Evolutionary conservation across 352 stramenopile species (phyloP), one percentile per base, ranked within the genome.

Genomic region (Pythium biforme): DNA sequence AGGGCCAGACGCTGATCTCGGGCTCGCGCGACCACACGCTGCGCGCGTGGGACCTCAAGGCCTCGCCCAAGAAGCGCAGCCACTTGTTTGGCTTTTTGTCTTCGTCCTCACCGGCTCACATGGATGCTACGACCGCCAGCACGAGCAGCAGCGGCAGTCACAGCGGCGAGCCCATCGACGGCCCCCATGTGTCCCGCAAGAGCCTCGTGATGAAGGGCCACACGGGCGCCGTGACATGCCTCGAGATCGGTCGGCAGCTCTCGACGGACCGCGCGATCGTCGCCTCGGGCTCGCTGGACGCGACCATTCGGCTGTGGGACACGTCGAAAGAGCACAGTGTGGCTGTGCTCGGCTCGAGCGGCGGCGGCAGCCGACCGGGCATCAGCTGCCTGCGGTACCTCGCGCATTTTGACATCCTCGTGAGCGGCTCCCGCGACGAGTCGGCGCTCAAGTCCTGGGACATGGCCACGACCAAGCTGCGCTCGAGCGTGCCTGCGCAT

Each of bases 171-270:
- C 64, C 14, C 4, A 31, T 93, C 5, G 78, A 93, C 58, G 75
- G 75, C 1, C 58, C 70, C 1, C 65, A 64, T n/a, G 76, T 91
- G 34, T 88, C 81, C 6, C 83, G 81, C 29, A 78, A 75, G 37
- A 85, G 82, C 49, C 34, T 88, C 12, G 75, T 90, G 12, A 76
- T 91, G 66, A 75, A 75, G 34, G 85, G 85, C 5, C 85, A 94
- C 59, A 75, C 78, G 9, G 76, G 53, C 37, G 66, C 81, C 14
- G 69, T 94, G 39, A 85, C 75, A 0, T 90, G 80, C 39, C 66
- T 92, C 57, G 85, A 94, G 31, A 76, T 94, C 27, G 83, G 81
- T 5, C 77, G 77, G n/a, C 79, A 91, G 57, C 72, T 94, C 19
- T 75, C 76, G 4, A 77, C 73, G 1, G 73, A 77, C 39, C 83